These are phyloP conservation scores for Penicillium turbatum DNA, from an alignment of 495 filamentous ascomycete genomes.

Conservation along the genomic window DNA sequence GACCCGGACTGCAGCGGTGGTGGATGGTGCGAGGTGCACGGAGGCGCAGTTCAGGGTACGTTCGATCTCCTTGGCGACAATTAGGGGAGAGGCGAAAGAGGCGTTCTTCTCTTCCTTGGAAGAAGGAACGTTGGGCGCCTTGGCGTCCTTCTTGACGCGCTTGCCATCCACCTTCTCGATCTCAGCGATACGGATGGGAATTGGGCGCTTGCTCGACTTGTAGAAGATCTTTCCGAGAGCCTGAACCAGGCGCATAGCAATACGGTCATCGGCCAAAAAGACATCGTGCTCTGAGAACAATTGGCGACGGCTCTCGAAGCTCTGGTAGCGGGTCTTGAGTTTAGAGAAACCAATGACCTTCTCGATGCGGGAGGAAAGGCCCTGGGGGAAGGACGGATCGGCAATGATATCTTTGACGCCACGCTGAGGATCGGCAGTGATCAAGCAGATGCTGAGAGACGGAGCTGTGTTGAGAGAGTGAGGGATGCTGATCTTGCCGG, in stretches of 20 bases:
- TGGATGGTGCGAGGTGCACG: constrained; percentile 66
- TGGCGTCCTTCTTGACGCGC: constrained; percentile 51
- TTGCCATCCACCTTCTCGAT: constrained; percentile 64
- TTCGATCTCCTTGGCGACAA: constrained; percentile 67
- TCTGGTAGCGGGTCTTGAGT: constrained; percentile 77
- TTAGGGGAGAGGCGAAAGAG: constrained; percentile 42
- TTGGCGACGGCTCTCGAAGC: constrained; percentile 80
- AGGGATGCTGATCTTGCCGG: constrained; percentile 60
- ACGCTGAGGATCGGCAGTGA: constrained; percentile 82
- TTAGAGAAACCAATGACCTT: constrained; percentile 79
- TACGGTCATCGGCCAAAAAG: constrained; percentile 82
- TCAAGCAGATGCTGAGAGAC: constrained; percentile 71
- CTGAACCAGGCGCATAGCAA: constrained; percentile 70
- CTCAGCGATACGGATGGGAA: constrained; percentile 71
- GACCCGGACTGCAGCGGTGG: constrained; percentile 62
- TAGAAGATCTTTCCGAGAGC: constrained; percentile 86
- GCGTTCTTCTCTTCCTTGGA: constrained; percentile 36
- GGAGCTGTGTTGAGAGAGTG: constrained; percentile 63
- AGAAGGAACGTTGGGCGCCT: constrained; percentile 25
- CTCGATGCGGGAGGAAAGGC: constrained; percentile 66
- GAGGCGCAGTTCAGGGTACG: constrained; percentile 64
- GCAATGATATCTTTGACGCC: constrained; percentile 82
- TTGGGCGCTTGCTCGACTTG: constrained; percentile 76
- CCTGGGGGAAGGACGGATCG: constrained; percentile 67
- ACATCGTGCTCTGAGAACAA: constrained; percentile 80